A percentile compares a stretch with the other conserved stretches of the same genome.
phyloP scores from a whole-genome alignment of 441 rosid species.

The Melastoma candidum region DNA sequence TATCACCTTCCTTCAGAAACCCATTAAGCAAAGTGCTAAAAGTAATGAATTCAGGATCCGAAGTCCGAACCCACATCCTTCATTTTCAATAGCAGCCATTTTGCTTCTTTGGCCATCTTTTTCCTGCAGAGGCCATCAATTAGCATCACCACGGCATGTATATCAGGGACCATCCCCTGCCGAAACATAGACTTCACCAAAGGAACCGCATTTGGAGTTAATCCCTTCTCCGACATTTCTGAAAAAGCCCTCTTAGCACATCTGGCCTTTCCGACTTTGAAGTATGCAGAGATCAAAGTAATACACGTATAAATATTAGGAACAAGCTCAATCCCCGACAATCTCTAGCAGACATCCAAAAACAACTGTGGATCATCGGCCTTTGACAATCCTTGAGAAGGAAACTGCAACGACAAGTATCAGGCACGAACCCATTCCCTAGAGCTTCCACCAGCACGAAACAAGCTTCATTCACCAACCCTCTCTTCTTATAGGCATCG shows the following conservation, averaged over 20 bases:
- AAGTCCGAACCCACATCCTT: slow-evolving; percentile 16
- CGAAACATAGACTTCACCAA: slow-evolving; percentile 35
- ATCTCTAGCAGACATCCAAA: slow-evolving; percentile 47
- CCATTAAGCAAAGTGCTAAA: slow-evolving; percentile 36
- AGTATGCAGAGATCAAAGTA: slow-evolving; percentile 51
- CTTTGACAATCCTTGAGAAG: slow-evolving; percentile 52
- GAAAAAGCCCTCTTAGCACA: slow-evolving; percentile 32
- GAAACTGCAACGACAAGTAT: slow-evolving; percentile 39
- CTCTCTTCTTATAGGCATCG: slow-evolving; percentile 41
- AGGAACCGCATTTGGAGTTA: slow-evolving; percentile 29
- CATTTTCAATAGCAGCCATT: slow-evolving; percentile 45
- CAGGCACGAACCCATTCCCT: slow-evolving; percentile 29
- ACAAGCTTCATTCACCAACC: slow-evolving; percentile 43
- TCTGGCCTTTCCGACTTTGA: slow-evolving; percentile 38
- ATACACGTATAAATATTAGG: slow-evolving; percentile 45
- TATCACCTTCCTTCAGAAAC: slow-evolving; percentile 34
- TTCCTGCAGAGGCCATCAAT: slow-evolving; percentile 50
- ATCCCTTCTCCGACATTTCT: slow-evolving; percentile 43
- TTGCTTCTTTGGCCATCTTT: slow-evolving; percentile 47
- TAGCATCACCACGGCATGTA: slow-evolving; percentile 34
- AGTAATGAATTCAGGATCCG: slow-evolving; percentile 23
- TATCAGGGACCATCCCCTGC: slow-evolving; percentile 38
- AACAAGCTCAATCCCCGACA: slow-evolving; percentile 34
- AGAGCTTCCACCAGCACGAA: slow-evolving; percentile 26
- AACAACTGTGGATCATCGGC: slow-evolving; percentile 26